These are phyloP conservation scores for Eimeria mitis DNA, from an alignment of 169 alveolate genomes.

Conservation along the genomic window DNA sequence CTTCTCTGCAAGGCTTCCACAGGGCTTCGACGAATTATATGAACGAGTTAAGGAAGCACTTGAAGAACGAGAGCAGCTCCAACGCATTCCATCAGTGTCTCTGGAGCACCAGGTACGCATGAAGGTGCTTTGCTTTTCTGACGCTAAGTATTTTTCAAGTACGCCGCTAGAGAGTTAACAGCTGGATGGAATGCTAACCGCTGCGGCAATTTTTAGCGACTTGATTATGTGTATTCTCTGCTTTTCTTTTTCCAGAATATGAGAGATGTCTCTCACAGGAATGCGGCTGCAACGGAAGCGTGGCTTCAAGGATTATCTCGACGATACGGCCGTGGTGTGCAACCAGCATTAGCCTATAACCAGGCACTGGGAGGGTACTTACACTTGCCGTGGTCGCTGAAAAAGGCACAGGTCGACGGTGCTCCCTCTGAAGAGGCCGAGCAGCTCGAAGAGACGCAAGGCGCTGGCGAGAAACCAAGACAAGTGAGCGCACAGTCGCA, in stretches of 20 bases:
- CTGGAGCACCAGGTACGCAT: constrained; percentile 7
- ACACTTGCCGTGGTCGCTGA: constrained; percentile 61
- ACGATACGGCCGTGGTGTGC: constrained; percentile 78
- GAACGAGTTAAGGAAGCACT: not conserved
- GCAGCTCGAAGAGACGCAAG: not conserved
- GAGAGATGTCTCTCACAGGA: not conserved
- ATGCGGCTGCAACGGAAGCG: constrained; percentile 67
- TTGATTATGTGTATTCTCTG: not conserved
- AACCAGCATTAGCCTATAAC: constrained; percentile 23
- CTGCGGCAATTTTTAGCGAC: not conserved
- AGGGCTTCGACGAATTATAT: constrained; percentile 47
- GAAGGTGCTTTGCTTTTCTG: not conserved
- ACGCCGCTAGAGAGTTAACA: not conserved
- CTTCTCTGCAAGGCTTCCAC: constrained; percentile 29
- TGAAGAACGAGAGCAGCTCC: not conserved
- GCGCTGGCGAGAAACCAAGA: not conserved
- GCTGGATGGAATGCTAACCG: not conserved
- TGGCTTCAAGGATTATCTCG: constrained; percentile 82
- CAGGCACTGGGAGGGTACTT: constrained; percentile 23
- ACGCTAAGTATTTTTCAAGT: not conserved
- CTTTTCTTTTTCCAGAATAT: not conserved
- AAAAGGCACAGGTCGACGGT: not conserved
- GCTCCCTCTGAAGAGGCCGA: not conserved
- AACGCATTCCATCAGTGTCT: not conserved
- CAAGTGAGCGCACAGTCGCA: not conserved